These are phyloP conservation scores for Ilyonectria destructans DNA, from an alignment of 2,329 filamentous ascomycete genomes.

Conservation along the genomic window DNA sequence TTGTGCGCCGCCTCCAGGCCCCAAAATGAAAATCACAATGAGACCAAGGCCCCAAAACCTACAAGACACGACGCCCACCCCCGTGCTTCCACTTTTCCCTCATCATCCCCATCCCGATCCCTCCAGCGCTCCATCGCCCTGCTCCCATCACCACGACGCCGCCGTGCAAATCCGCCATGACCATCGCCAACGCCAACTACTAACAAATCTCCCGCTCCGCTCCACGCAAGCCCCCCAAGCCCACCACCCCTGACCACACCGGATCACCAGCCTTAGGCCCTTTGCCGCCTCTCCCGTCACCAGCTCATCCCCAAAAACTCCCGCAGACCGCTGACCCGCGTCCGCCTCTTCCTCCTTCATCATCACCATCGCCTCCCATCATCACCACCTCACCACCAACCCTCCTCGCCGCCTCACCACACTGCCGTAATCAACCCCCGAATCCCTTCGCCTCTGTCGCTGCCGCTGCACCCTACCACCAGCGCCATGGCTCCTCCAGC, in stretches of 20 bases:
- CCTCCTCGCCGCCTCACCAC: conserved; percentile 28
- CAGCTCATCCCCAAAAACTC: conserved; percentile 43
- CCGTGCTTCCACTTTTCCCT: conserved; percentile 47
- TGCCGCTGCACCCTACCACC: conserved; percentile 18
- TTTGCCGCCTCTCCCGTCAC: conserved; percentile 50
- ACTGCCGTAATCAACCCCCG: conserved; percentile 23
- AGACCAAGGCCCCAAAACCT: conserved; percentile 57
- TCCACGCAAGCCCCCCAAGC: conserved; percentile 51
- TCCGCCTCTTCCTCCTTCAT: conserved; percentile 27
- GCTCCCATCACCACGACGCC: conserved; percentile 47
- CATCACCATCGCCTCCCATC: conserved; percentile 33
- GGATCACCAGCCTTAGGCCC: conserved; percentile 49
- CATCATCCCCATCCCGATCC: conserved; percentile 39
- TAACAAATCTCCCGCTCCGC: conserved; percentile 47
- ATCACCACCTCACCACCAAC: conserved; percentile 35
- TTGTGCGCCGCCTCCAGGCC: conserved; percentile 59
- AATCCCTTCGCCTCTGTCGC: conserved; percentile 17
- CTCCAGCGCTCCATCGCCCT: conserved; percentile 33
- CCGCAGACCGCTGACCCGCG: conserved; percentile 31
- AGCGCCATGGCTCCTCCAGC: conserved; percentile 54
- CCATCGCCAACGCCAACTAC: conserved; percentile 44
- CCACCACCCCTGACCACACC: conserved; percentile 52
- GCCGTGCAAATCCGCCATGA: conserved; percentile 45
- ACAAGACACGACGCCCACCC: conserved; percentile 56
- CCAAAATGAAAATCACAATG: conserved; percentile 59